Percentiles rank a stretch among this genome's conserved stretches.
These are phyloP conservation scores for Halophytophthora polymorphica DNA, from an alignment of 352 stramenopile species.

Conservation along the genomic window DNA sequence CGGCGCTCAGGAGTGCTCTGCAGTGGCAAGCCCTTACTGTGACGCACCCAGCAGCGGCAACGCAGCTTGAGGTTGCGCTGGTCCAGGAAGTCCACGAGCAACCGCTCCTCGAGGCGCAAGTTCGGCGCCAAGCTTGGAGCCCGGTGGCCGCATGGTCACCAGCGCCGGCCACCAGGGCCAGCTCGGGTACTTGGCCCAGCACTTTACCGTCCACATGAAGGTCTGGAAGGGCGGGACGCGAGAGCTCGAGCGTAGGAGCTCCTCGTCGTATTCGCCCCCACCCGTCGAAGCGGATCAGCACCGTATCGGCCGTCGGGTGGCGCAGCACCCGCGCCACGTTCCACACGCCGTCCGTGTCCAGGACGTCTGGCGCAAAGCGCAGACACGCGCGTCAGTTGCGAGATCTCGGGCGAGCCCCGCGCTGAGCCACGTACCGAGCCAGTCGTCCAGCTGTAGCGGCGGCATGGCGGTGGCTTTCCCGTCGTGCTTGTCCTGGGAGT, in stretches of 20 bases:
- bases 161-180: conserved; percentile 72
- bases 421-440: conserved; percentile 43
- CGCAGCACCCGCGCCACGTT: conserved; percentile 51
- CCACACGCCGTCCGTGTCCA: conserved; percentile 60
- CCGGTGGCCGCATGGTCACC: conserved; percentile 40
- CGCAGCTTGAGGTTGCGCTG: conserved; percentile 25
- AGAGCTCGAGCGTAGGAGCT: conserved; percentile 36
- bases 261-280: conserved; percentile 65
- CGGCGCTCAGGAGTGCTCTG: background rate
- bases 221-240: conserved; percentile 67
- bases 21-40: background rate
- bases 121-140: conserved; percentile 28
- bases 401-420: no score
- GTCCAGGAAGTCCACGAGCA: conserved; percentile 65
- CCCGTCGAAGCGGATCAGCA: conserved; percentile 54
- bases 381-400: no score
- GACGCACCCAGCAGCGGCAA: conserved; percentile 20
- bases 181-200: conserved; percentile 67
- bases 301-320: conserved; percentile 13
- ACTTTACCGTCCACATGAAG: conserved; percentile 71
- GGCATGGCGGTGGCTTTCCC: no score
- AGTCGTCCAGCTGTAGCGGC: conserved; percentile 27
- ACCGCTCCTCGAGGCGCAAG: conserved; percentile 28
- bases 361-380: conserved; percentile 34
- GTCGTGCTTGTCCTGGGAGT: no score